Base-by-base conservation (phyloP, 2,329 filamentous ascomycete species). In the Tolypocladium cylindrosporum region DNA sequence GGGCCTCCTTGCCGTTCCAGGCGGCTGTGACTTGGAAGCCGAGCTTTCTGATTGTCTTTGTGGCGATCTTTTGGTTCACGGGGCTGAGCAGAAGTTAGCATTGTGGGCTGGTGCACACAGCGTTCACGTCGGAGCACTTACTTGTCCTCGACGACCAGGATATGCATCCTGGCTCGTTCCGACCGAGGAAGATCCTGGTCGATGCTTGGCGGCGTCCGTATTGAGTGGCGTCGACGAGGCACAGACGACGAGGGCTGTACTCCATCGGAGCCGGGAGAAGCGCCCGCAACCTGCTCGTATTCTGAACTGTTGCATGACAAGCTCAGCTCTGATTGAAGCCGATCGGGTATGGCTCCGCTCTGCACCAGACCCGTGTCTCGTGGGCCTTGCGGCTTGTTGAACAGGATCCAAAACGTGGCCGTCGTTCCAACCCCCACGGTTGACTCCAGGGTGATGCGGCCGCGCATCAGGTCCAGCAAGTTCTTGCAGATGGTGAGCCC, bases 81-180 rank as follows among this genome's bases (percentile, higher is more conserved):
- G 80, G 76, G 65, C 77, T 81, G 40, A 0, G 31, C 2, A 24
- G 42, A n/a, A n/a, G 59, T 69, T 57, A 69, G 63, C 48, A 37
- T 37, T 51, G 11, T 62, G 19, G 24, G 13, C 55, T 45, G n/a
- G n/a, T 5, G 8, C 19, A 54, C 10, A 27, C 27, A 41, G 16
- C 7, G 16, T 14, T 13, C 27, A 31, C 27, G 27, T 31, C 1
- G 43, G 48, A 13, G 13, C 21, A 77, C 83, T 76, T 75, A 85
- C 83, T 92, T 91, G 68, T 93, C 90, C 71, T 93, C 90, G 2
- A 92, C 89, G 1, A 94, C 83, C 24, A 93, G 72, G n/a, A 93
- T 77, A 54, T 89, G 83, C 7, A 86, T 78, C 42, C 83, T 80
- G 57, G 81, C 76, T 57, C 89, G 79, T 57, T 89, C 86, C 2